Evolutionary conservation across 441 rosid species (phyloP).

Genomic region (Rhodomyrtus psidioides): DNA sequence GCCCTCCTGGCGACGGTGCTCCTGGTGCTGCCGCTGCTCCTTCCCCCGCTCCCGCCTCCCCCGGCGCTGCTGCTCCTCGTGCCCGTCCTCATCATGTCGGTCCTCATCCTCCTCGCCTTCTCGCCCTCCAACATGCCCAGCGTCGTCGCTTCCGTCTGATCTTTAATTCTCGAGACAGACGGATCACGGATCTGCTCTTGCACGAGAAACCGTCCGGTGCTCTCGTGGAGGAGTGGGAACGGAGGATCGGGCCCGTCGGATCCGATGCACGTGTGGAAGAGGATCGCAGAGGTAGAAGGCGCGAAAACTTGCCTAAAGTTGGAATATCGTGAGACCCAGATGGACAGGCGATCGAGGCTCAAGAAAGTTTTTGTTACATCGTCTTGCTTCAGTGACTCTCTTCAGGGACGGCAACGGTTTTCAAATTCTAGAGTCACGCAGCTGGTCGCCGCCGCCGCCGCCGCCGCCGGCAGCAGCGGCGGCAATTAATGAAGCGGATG

Average conservation of each 20-base stretch:
- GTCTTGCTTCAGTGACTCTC: background rate
- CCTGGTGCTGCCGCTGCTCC: slow-evolving; percentile 3
- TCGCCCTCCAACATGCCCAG: background rate
- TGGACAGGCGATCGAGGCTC: background rate
- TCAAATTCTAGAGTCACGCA: background rate
- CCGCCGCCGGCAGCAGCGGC: background rate
- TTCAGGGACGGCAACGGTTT: background rate
- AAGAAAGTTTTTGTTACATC: background rate
- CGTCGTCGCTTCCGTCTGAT: background rate
- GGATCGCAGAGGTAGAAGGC: background rate
- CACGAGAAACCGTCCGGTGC: background rate
- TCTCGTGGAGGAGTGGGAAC: background rate
- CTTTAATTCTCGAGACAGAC: background rate
- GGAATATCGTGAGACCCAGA: background rate
- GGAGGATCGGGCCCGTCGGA: background rate
- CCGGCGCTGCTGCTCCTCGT: background rate
- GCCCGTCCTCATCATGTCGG: slow-evolving; percentile 6
- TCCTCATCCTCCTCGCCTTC: slow-evolving; percentile 2
- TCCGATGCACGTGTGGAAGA: background rate
- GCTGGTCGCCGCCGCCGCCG: background rate
- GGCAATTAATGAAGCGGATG: background rate
- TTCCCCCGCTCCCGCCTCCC: slow-evolving; percentile 4
- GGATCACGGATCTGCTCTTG: background rate
- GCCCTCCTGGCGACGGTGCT: background rate
- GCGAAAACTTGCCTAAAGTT: background rate